phyloP scores from a whole-genome alignment of 2,329 filamentous ascomycete species.

The Aspergillus transmontanensis region DNA sequence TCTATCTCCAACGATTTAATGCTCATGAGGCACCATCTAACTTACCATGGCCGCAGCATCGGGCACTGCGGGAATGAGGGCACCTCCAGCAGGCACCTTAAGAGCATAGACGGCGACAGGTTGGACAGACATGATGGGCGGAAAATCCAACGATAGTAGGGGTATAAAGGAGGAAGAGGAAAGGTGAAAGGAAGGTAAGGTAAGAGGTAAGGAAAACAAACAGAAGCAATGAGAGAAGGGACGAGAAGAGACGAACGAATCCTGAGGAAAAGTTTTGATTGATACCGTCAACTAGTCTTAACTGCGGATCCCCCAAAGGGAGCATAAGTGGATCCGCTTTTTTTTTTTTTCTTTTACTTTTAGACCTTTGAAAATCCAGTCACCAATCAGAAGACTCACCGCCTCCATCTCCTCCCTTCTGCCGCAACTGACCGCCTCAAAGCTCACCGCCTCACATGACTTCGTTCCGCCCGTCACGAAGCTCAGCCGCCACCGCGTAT shows the following conservation, averaged over 20 bases:
- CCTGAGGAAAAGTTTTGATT: slow-evolving; percentile 19
- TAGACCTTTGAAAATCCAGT: background rate
- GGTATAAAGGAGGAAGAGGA: slow-evolving; percentile 15
- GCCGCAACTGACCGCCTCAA: slow-evolving; percentile 3
- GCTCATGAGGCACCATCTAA: slow-evolving; percentile 25
- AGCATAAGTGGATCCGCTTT: slow-evolving; percentile 11
- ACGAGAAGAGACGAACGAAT: slow-evolving; percentile 7
- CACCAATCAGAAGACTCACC: slow-evolving; percentile 8
- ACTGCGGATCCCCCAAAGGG: slow-evolving; percentile 6
- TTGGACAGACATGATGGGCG: slow-evolving; percentile 48
- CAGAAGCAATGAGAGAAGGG: slow-evolving; percentile 8
- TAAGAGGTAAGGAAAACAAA: slow-evolving; percentile 20
- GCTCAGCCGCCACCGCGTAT: background rate
- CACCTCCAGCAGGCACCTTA: slow-evolving; percentile 81
- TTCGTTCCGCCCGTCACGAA: slow-evolving; percentile 8
- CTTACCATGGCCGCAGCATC: slow-evolving; percentile 84
- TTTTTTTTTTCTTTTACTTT: slow-evolving; percentile 11
- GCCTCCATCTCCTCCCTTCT: background rate
- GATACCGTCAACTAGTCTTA: slow-evolving; percentile 16
- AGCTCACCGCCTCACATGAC: slow-evolving; percentile 18
- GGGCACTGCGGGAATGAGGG: slow-evolving; percentile 75
- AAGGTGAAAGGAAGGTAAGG: slow-evolving; percentile 15
- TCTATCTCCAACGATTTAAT: background rate
- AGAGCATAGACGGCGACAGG: slow-evolving; percentile 88
- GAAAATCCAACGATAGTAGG: slow-evolving; percentile 24